These are phyloP conservation scores for Annulohypoxylon bovei DNA, from an alignment of 495 filamentous ascomycete species.

Conservation along the genomic window DNA sequence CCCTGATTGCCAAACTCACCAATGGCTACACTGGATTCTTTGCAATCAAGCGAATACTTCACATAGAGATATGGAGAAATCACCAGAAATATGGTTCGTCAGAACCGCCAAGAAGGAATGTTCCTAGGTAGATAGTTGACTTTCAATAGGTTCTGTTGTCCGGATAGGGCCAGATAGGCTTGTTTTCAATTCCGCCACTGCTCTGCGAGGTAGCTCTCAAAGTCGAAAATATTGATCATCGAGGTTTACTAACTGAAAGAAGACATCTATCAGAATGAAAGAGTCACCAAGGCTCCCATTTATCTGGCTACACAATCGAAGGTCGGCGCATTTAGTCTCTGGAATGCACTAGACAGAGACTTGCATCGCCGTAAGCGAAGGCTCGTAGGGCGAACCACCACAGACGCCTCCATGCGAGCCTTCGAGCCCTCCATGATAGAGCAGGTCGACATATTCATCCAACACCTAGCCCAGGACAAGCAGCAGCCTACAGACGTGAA, in stretches of 20 bases:
- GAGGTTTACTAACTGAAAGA: not conserved
- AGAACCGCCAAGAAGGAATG: not conserved
- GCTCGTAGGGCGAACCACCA: constrained; percentile 21
- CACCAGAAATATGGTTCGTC: constrained; percentile 23
- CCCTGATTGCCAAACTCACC: constrained; percentile 40
- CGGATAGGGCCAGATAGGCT: constrained; percentile 39
- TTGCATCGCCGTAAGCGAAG: constrained; percentile 33
- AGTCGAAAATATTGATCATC: not conserved
- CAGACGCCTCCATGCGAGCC: constrained; percentile 29
- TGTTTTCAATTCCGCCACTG: constrained; percentile 36
- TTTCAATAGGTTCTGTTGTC: constrained; percentile 30
- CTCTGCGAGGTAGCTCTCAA: constrained; percentile 32
- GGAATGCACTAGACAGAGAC: constrained; percentile 24
- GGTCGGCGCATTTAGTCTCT: constrained; percentile 9
- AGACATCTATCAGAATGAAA: constrained; percentile 34
- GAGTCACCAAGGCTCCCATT: constrained; percentile 18
- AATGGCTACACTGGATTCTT: constrained; percentile 17
- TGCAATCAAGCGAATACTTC: constrained; percentile 14
- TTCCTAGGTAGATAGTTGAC: not conserved
- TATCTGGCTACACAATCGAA: constrained; percentile 22
- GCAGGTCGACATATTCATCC: constrained; percentile 34
- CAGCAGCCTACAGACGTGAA: constrained; percentile 38
- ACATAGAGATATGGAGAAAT: constrained; percentile 20
- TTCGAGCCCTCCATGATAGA: constrained; percentile 32
- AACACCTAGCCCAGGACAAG: not conserved